Base-by-base conservation (phyloP, 2,329 filamentous ascomycete species). In the Aotearoamyces nothofagi region DNA sequence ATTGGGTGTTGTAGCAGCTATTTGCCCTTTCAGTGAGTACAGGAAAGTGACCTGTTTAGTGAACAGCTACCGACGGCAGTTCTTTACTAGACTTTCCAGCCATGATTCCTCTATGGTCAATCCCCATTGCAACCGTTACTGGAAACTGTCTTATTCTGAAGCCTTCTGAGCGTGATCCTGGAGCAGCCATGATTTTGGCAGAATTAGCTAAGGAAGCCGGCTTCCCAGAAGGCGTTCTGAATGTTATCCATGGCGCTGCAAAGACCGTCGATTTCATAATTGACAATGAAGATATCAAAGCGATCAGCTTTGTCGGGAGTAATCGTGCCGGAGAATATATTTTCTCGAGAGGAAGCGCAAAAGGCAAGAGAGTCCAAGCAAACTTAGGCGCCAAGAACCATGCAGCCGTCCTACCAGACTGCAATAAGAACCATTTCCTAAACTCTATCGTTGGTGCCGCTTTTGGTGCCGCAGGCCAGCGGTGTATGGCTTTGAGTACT, bases 101-200 rank as follows among this genome's bases (percentile, higher is more conserved):
- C 43, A 92, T 92, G 81, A 90, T 92, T 52, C 82, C 81, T 3
- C 65, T 92, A n/a, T 92, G 81, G 81, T 83, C 70, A 36, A 84
- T 92, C 37, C 82, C 81, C 22, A 79, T 90, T 43, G 81, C 81
- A 26, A 81, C 80, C 24, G 69, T 86, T 15, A 83, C 78, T 11
- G 81, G 81, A 29, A 92, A 92, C 61, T 86, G 79, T 9, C 61
- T 84, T 33, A 70, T 92, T 41, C 62, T 92, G 43, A 92, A 92
- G 66, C 81, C 81, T 7, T 87, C 81, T 1, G 81, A 92, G 60
- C 72, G 81, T 33, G 81, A 87, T 45, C 81, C 81, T 6, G 81
- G 81, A 35, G 80, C 80, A 7, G 73, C 76, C 45, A 84, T 90
- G 77, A 87, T 90, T 47, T 63, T 90, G 17, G 79, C 78, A 9